These are phyloP conservation scores for Cercospora zeae-maydis DNA, from an alignment of 2,329 filamentous ascomycete genomes.

Conservation along the genomic window DNA sequence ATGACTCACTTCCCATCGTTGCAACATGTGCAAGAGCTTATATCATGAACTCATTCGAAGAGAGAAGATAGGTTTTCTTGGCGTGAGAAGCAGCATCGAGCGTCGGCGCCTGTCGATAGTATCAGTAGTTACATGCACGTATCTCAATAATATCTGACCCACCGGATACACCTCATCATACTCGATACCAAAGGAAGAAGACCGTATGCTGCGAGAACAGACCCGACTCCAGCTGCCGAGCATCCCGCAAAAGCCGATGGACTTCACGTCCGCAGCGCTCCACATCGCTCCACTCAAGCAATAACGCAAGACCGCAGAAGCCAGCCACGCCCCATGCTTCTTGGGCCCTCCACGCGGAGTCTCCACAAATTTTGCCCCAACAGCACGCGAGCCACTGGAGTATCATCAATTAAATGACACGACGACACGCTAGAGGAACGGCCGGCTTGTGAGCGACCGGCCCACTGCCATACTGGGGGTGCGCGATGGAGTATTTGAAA, in stretches of 20 bases:
- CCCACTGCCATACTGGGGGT: not conserved
- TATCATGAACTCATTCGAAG: not conserved
- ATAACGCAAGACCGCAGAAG: constrained; percentile 7
- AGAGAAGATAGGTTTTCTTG: not conserved
- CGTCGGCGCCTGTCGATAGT: not conserved
- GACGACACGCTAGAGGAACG: not conserved
- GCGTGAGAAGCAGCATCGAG: not conserved
- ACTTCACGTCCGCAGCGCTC: not conserved
- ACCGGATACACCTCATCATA: not conserved
- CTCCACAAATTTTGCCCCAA: constrained; percentile 1
- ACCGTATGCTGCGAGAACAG: too few relatives aligned
- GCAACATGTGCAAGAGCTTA: not conserved
- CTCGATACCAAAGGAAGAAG: too few relatives aligned
- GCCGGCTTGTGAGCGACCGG: not conserved
- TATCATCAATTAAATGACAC: constrained; percentile 4
- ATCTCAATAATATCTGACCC: not conserved
- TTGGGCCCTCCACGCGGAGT: constrained; percentile 1
- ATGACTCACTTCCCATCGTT: not conserved
- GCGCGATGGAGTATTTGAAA: constrained; percentile 6
- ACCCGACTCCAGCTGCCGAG: not conserved
- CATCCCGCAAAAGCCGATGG: constrained; percentile 2
- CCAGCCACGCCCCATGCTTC: not conserved
- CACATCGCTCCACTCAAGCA: not conserved
- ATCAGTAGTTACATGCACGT: not conserved
- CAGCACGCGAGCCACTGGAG: not conserved